phyloP scores from a whole-genome alignment of 352 stramenopile genomes.

The Blastocystis sp. region DNA sequence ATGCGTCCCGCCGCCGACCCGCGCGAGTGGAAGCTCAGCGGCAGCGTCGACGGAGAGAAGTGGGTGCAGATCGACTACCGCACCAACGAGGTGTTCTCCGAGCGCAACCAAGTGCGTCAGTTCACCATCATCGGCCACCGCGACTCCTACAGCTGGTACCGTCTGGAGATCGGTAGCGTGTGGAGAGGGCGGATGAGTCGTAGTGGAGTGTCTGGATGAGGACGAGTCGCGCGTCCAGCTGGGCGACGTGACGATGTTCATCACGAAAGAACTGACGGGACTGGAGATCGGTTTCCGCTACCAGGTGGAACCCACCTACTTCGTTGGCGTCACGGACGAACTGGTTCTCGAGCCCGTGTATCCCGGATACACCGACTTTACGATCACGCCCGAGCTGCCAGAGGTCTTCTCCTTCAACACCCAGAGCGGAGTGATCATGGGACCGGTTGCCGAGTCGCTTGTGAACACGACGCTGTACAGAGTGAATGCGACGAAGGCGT shows the following conservation, averaged over 20 bases:
- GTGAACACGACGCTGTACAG: background rate
- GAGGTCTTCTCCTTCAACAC: conserved; percentile 5
- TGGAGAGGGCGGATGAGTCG: background rate
- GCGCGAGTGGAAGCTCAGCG: conserved; percentile 3
- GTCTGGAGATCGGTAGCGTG: background rate
- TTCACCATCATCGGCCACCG: background rate
- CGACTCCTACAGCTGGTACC: background rate
- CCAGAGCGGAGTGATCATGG: conserved; percentile 3
- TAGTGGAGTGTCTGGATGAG: conserved; percentile 26
- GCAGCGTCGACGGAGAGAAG: background rate
- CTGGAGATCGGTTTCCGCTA: background rate
- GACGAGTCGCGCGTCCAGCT: background rate
- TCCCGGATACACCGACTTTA: conserved; percentile 3
- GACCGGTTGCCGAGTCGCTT: background rate
- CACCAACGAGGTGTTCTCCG: conserved; percentile 34
- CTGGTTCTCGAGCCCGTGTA: background rate
- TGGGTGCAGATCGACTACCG: conserved; percentile 48
- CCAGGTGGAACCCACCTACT: background rate
- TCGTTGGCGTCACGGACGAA: background rate
- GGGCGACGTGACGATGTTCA: background rate
- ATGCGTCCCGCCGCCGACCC: background rate
- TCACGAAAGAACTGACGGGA: background rate
- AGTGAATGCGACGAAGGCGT: background rate
- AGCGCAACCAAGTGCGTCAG: background rate
- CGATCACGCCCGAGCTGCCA: background rate